Base-by-base conservation (phyloP, 768 basidiomycete species). In the Podaxis sp. region DNA sequence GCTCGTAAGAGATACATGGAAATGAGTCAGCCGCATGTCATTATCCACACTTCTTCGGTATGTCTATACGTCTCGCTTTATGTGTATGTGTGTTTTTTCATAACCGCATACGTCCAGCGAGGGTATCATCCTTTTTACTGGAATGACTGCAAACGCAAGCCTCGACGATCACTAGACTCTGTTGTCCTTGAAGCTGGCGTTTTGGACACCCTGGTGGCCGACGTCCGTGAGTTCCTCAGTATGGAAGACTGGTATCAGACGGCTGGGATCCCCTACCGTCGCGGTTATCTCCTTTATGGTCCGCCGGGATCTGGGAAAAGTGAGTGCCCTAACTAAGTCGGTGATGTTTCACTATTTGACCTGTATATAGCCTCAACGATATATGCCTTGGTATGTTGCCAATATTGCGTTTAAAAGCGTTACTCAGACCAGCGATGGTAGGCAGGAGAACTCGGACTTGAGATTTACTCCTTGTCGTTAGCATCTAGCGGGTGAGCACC, bases 371-470 rank as follows among this genome's bases (percentile, higher is more conserved):
- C 74, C 12, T 82, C 80, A 5, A 84, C 82, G 0, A 82, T 85
- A 11, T 84, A 84, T 60, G 82, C 83, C 10, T 73, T 84, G 24
- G 80, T 79, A 69, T 57, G 74, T 50, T 7, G 38, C 22, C 24
- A 44, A 1, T 6, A 17, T 33, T n/a, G 4, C 22, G 20, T 20
- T 17, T 51, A 0, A 49, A 30, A 24, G 7, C 12, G 46, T 12
- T 30, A 20, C 26, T 4, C 48, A 44, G n/a, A 56, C 46, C 60
- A 55, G 63, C 30, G 30, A 52, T 6, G 49, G 13, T 7, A 78
- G 77, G 80, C 80, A 8, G 80, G 81, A 10, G 90, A 91, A 71
- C 77, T 95, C 10, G 85, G 86, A 3, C 80, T 96, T 15, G 91
- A 95, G 71, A 93, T 96, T 57, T 95, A 92, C 68, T 75, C 82